Conservation (phyloP, 768 basidiomycete genomes). For the Chlorophyllum brunneum region DNA sequence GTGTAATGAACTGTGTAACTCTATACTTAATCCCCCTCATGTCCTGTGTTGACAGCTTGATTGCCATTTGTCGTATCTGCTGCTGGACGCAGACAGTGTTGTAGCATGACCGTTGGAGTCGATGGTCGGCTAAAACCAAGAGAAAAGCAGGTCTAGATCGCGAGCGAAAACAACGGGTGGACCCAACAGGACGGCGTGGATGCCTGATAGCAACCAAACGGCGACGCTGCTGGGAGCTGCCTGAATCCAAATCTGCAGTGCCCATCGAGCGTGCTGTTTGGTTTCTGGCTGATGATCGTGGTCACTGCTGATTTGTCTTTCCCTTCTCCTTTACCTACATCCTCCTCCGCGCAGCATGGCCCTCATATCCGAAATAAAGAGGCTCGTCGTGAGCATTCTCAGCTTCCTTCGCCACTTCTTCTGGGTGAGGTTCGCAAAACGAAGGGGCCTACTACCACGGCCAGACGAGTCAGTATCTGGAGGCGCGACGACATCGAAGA, state of each 20-base stretch:
- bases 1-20: conserved; percentile 15
- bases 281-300: conserved; percentile 25
- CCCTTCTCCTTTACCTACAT: background rate
- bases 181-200: background rate
- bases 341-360: background rate
- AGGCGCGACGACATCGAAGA: background rate
- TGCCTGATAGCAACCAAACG: background rate
- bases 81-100: conserved; percentile 3
- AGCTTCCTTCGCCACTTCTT: conserved; percentile 7
- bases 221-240: background rate
- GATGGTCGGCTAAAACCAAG: background rate
- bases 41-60: conserved; percentile 14
- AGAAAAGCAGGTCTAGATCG: background rate
- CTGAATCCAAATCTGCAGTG: background rate
- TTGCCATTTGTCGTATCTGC: conserved; percentile 12
- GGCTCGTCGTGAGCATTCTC: background rate
- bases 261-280: conserved; percentile 9
- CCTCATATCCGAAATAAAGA: conserved; percentile 10
- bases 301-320: background rate
- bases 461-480: background rate
- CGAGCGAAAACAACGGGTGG: background rate
- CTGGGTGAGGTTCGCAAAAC: conserved; percentile 2
- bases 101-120: background rate
- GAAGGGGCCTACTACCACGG: background rate
- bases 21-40: conserved; percentile 18